Conservation (phyloP, 768 basidiomycete genomes). For the Tylopilus rubrobrunneus region DNA sequence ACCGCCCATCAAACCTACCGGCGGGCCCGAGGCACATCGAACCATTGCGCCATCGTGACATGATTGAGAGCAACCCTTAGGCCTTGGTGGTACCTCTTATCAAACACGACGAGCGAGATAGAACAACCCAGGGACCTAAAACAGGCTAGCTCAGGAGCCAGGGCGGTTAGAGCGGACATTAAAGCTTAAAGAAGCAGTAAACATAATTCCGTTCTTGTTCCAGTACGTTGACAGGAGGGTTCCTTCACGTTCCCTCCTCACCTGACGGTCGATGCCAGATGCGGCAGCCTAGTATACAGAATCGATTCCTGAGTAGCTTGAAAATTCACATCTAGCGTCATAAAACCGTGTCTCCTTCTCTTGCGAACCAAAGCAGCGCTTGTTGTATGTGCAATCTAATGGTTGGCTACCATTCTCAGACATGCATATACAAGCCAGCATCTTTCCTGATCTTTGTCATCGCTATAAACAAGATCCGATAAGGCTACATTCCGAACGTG, state of each 20-base stretch:
- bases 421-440: constrained; percentile 50
- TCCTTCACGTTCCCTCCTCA: too few relatives aligned
- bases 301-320: neutral
- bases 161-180: neutral
- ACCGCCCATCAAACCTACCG: neutral
- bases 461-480: constrained; percentile 41
- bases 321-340: neutral
- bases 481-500: neutral
- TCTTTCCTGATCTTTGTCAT: constrained; percentile 87
- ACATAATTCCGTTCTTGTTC: neutral
- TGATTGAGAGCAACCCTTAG: neutral
- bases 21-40: too few relatives aligned
- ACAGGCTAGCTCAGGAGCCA: neutral
- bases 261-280: neutral
- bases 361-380: neutral
- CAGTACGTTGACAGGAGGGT: too few relatives aligned
- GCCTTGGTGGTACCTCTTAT: neutral
- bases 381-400: neutral
- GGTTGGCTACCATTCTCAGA: constrained; percentile 34
- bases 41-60: neutral
- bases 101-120: neutral
- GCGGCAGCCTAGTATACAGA: constrained; percentile 13
- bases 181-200: neutral
- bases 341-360: neutral
- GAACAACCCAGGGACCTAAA: neutral